Evolutionary conservation across 2,329 filamentous ascomycete species (phyloP), one percentile per base, ranked within the genome.

Genomic region (Colletotrichum eremochloae): DNA sequence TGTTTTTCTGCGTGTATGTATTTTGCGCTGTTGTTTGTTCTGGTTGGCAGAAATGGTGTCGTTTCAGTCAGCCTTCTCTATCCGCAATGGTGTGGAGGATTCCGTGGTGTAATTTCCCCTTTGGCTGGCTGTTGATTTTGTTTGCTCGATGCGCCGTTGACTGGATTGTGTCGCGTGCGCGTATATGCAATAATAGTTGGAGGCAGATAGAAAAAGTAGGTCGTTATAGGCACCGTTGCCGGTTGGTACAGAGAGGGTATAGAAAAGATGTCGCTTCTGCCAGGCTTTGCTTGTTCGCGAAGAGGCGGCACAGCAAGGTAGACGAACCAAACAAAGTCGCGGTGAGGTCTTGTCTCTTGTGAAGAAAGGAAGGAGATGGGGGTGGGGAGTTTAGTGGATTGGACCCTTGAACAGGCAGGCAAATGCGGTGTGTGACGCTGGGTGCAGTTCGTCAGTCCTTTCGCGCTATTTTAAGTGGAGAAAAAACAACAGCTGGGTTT

Each of bases 281-380:
- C 36, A 29, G 24, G 24, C 6, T 31, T 53, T 36, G 20, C 8
- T 42, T 42, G n/a, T 40, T 63, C 8, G 5, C 15, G 38, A 20
- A 42, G 46, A 53, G 29, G 18, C n/a, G 2, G 33, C 9, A 11
- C 46, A 63, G 38, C 48, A 31, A 15, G 18, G 9, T 12, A 24
- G 15, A 44, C 14, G 38, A 5, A 46, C 20, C 7, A 5, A n/a
- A 63, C 36, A 52, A 38, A 40, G 36, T 42, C 11, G 61, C 36
- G 36, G 48, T 63, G 48, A 53, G 46, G n/a, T 53, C 20, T 63
- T 50, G 61, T 63, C 46, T 50, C 24, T n/a, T 53, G 61, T n/a
- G 36, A 46, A 52, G 46, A 56, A 68, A 57, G 44, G 67, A 56
- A 63, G 57, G 57, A 63, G 29, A 42, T 29, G 62, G 24, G 24